These are phyloP conservation scores for Penicillium sp. DNA, from an alignment of 2,329 filamentous ascomycete species.

Conservation along the genomic window DNA sequence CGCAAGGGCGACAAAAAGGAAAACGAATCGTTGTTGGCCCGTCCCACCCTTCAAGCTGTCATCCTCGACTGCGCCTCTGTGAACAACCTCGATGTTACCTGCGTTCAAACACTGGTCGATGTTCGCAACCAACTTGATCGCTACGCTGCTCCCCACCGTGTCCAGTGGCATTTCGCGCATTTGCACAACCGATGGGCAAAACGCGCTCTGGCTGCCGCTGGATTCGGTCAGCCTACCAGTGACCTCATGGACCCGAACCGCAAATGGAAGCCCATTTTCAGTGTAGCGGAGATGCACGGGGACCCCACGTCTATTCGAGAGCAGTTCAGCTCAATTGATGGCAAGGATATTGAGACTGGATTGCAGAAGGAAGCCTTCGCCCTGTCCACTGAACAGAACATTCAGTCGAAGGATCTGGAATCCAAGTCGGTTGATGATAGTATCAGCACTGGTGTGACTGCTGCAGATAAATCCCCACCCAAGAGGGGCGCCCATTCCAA, in stretches of 20 bases:
- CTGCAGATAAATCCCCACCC: background rate
- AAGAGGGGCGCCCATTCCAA: background rate
- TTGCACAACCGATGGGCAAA: constrained; percentile 92
- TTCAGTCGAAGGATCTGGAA: background rate
- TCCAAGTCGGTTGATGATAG: constrained; percentile 3
- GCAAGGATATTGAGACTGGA: constrained; percentile 1
- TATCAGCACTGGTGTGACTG: background rate
- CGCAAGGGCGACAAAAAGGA: background rate
- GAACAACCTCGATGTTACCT: constrained; percentile 89
- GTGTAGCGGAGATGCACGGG: background rate
- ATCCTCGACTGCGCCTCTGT: constrained; percentile 89
- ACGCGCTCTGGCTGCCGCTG: constrained; percentile 78
- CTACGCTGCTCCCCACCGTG: constrained; percentile 75
- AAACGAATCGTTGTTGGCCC: constrained; percentile 37
- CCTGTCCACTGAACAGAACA: background rate
- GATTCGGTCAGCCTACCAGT: constrained; percentile 73
- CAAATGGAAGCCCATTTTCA: constrained; percentile 4
- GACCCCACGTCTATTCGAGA: background rate
- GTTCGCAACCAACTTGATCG: constrained; percentile 87
- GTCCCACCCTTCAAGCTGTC: constrained; percentile 76
- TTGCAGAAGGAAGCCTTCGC: background rate
- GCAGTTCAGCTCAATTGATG: background rate
- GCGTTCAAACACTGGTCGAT: constrained; percentile 85
- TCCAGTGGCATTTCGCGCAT: constrained; percentile 90
- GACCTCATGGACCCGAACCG: background rate